Conservation (phyloP, 2,329 filamentous ascomycete genomes). For the Drechslerella dactyloides region DNA sequence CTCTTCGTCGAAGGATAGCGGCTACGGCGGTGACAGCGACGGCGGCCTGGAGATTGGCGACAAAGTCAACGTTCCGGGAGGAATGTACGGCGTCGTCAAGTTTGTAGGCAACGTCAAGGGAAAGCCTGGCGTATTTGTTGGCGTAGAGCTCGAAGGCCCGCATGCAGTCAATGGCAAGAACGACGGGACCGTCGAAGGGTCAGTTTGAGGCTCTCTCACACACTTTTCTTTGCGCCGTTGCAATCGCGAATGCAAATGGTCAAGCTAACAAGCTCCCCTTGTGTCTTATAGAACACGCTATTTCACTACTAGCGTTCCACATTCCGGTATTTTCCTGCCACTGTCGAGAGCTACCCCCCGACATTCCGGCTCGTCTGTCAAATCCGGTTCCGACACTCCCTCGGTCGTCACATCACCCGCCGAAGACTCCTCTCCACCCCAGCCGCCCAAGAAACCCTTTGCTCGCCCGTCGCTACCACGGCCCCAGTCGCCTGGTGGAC, state of each 20-base stretch:
- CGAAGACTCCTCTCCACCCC: constrained; percentile 52
- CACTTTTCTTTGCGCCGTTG: too few species aligned
- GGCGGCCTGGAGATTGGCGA: constrained; percentile 76
- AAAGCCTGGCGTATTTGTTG: constrained; percentile 89
- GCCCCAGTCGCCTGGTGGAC: constrained; percentile 48
- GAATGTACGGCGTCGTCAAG: constrained; percentile 86
- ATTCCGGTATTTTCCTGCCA: constrained; percentile 92
- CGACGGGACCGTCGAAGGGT: constrained; percentile 94
- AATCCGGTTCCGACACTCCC: constrained; percentile 44
- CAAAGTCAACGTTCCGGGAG: constrained; percentile 86
- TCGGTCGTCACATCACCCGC: constrained; percentile 46
- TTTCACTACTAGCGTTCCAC: constrained; percentile 77
- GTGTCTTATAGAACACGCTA: constrained; percentile 65
- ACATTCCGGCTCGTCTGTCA: constrained; percentile 63
- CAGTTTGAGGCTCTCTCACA: constrained; percentile 57
- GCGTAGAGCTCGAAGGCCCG: constrained; percentile 83
- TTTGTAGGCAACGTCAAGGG: constrained; percentile 86
- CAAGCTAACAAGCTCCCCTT: constrained; percentile 9
- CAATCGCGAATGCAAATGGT: background rate
- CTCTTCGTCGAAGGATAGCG: constrained; percentile 63
- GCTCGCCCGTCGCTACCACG: constrained; percentile 46
- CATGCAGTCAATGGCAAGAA: constrained; percentile 89
- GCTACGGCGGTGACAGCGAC: constrained; percentile 60
- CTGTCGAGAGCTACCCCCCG: constrained; percentile 77
- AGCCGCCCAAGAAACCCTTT: constrained; percentile 54